Percentiles rank a stretch among this genome's conserved stretches.
These are phyloP conservation scores for Mycena amicta DNA, from an alignment of 768 basidiomycete genomes.

Conservation along the genomic window DNA sequence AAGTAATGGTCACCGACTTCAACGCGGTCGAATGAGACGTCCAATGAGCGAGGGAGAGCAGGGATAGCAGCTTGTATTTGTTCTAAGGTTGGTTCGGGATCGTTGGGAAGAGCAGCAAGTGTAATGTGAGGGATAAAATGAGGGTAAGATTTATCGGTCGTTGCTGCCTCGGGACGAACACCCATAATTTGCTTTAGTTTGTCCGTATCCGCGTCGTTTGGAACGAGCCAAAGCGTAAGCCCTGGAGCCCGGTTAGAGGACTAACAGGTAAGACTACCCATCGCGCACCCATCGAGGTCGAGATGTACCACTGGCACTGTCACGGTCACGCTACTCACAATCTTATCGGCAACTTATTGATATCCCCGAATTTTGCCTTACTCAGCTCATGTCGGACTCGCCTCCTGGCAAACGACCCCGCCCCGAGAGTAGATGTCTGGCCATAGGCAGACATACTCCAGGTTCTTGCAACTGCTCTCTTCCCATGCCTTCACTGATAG, in stretches of 20 bases:
- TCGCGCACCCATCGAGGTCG: background rate
- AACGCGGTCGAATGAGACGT: slow-evolving; percentile 54
- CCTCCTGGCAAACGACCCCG: slow-evolving; percentile 19
- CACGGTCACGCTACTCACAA: too few relatives aligned
- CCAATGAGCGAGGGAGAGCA: slow-evolving; percentile 34
- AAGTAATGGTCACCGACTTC: slow-evolving; percentile 66
- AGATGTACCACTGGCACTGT: background rate
- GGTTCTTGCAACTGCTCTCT: slow-evolving; percentile 1
- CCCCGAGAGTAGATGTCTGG: background rate
- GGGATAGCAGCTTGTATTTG: slow-evolving; percentile 45
- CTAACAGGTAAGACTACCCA: background rate
- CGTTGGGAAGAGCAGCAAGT: slow-evolving; percentile 48
- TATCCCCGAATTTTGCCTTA: background rate
- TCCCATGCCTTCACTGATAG: background rate
- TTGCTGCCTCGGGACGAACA: slow-evolving; percentile 30
- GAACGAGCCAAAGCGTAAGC: slow-evolving; percentile 72
- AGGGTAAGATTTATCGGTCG: slow-evolving; percentile 51
- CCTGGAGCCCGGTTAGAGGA: slow-evolving; percentile 39
- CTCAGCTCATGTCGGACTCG: background rate
- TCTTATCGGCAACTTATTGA: too few relatives aligned
- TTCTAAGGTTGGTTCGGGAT: slow-evolving; percentile 28
- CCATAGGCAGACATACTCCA: slow-evolving; percentile 10
- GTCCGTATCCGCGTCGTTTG: slow-evolving; percentile 44
- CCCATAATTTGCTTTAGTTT: slow-evolving; percentile 52
- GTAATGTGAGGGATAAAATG: slow-evolving; percentile 73